Evolutionary conservation across 2,329 filamentous ascomycete species (phyloP), one percentile per base, ranked within the genome.

Genomic region (Verticillium isaacii): DNA sequence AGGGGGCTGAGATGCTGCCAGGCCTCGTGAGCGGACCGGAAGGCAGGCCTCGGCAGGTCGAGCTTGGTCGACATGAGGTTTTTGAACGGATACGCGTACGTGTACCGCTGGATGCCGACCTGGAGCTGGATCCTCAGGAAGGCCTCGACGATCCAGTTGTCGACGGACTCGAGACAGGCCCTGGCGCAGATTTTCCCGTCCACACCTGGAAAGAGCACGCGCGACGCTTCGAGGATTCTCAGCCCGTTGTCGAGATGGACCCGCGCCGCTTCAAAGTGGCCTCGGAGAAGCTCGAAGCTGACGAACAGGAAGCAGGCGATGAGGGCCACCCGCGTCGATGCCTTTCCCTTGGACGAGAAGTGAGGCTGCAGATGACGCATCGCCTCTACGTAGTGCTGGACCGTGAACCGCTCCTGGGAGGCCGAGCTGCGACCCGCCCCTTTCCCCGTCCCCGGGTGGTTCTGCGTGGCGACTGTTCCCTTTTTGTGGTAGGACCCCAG

Each of bases 181-280:
- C 25, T 25, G 25, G 25, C 25, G 25, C 25, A 25, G 25, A 25
- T 25, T 25, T 25, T 25, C 45, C 60, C 65, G 56, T 60, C 66
- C 23, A 54, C 37, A 32, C 56, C 58, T 15, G 37, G 41, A n/a
- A 23, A 23, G 41, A 50, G n/a, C 6, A 23, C 6, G 9, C 41
- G n/a, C 12, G 41, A 50, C n/a, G 19, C 41, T 23, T 50, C 63
- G 1, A 81, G 64, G 14, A 81, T 65, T 54, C 68, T 75, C 4
- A 81, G 60, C 0, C 80, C 80, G 50, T 72, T 79, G n/a, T 73
- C 71, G 7, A 82, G 71, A 65, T 82, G 80, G 4, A 67, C 65
- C 34, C 75, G 72, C 14, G 73, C 77, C 0, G 73, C 68, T 7
- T 66, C 64, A 41, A 75, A 77, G 19, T 74, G 72, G 2, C 77